A percentile compares a stretch with the other conserved stretches of the same genome.
These are phyloP conservation scores for Pholiota conissans DNA, from an alignment of 768 basidiomycete species.

Conservation along the genomic window DNA sequence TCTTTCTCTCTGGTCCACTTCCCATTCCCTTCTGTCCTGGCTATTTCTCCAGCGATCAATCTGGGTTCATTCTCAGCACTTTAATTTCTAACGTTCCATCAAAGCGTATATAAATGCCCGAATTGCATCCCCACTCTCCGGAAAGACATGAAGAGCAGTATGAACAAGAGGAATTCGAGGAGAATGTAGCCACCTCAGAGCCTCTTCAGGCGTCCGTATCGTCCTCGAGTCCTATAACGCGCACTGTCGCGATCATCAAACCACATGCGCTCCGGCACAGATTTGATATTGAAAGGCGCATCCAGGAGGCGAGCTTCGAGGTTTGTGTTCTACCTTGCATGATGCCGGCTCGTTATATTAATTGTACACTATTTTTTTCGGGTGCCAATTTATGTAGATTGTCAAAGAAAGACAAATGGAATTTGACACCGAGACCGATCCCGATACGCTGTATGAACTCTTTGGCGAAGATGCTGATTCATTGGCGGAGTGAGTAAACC, in stretches of 20 bases:
- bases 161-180: constrained; percentile 9
- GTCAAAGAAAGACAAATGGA: constrained; percentile 90
- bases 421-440: constrained; percentile 81
- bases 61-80: neutral
- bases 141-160: constrained; percentile 14
- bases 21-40: constrained; percentile 1
- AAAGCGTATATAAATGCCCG: constrained; percentile 17
- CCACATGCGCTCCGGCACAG: constrained; percentile 70
- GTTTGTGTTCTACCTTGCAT: constrained; percentile 35
- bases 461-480: constrained; percentile 78
- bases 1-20: neutral
- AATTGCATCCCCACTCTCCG: constrained; percentile 24
- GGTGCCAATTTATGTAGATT: constrained; percentile 41
- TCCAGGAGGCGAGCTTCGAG: constrained; percentile 82
- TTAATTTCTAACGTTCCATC: neutral
- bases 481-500: constrained; percentile 68
- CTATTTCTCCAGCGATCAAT: constrained; percentile 2
- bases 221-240: constrained; percentile 33
- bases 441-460: constrained; percentile 74
- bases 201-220: constrained; percentile 15
- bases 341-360: neutral
- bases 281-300: constrained; percentile 78
- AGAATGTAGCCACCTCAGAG: constrained; percentile 7
- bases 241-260: constrained; percentile 86
- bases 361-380: neutral